A percentile compares a stretch with the other conserved stretches of the same genome.
Evolutionary conservation across 495 filamentous ascomycete genomes (phyloP).

Genomic region (Aeminium ludgeri): DNA sequence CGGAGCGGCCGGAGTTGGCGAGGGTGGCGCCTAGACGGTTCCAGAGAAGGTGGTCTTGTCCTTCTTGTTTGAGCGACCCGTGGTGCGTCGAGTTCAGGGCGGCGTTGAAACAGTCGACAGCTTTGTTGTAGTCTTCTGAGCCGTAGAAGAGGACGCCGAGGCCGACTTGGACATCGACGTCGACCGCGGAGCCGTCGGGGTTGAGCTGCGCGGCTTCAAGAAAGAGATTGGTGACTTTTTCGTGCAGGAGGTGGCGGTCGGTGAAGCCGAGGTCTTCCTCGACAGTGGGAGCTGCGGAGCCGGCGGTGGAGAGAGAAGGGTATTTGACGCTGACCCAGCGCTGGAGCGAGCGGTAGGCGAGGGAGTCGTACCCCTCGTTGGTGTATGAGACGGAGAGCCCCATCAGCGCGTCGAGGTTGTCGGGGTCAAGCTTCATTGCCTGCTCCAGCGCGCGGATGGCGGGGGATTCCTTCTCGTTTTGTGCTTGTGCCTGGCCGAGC

Average conservation of each 20-base stretch:
- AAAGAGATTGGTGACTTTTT: constrained; percentile 77
- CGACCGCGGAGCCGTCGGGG: constrained; percentile 76
- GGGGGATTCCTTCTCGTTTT: constrained; percentile 95
- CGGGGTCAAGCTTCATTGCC: constrained; percentile 69
- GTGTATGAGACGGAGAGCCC: constrained; percentile 94
- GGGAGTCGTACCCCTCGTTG: constrained; percentile 95
- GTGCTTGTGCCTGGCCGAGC: constrained; percentile 79
- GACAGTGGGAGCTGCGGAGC: constrained; percentile 1
- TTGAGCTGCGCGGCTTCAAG: constrained; percentile 83
- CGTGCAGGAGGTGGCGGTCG: constrained; percentile 76
- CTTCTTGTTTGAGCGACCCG: constrained; percentile 54
- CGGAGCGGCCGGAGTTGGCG: constrained; percentile 78
- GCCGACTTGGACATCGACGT: constrained; percentile 94
- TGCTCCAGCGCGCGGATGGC: constrained; percentile 96
- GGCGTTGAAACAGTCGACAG: constrained; percentile 91
- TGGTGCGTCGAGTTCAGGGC: constrained; percentile 69
- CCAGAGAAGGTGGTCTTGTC: constrained; percentile 85
- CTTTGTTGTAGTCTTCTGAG: constrained; percentile 92
- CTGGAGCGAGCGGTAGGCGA: constrained; percentile 90
- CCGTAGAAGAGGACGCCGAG: constrained; percentile 97
- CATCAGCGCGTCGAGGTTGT: constrained; percentile 82
- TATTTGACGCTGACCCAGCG: constrained; percentile 92
- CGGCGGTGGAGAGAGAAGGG: constrained; percentile 45
- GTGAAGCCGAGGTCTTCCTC: constrained; percentile 65
- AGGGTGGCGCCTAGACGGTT: constrained; percentile 93